These are phyloP conservation scores for Suillus ampliporus DNA, from an alignment of 768 basidiomycete genomes.

Conservation along the genomic window DNA sequence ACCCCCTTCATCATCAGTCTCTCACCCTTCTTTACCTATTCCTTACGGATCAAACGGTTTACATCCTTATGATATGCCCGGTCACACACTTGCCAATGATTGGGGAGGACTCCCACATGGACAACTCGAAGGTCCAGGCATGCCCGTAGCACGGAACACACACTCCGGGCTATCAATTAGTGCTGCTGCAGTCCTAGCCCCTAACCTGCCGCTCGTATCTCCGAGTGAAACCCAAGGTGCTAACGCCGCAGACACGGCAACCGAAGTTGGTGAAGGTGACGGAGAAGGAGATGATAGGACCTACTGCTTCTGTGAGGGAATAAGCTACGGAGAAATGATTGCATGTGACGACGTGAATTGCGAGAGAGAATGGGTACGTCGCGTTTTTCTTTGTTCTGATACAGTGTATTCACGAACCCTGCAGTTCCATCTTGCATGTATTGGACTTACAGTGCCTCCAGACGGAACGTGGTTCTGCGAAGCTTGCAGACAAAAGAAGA, in stretches of 20 bases:
- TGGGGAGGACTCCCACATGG: constrained; percentile 58
- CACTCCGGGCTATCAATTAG: constrained; percentile 29
- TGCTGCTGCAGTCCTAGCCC: constrained; percentile 29
- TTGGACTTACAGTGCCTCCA: constrained; percentile 68
- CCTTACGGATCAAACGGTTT: constrained; percentile 44
- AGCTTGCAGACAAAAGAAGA: constrained; percentile 60
- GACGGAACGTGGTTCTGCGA: constrained; percentile 82
- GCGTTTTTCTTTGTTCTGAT: constrained; percentile 15
- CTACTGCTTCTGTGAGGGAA: constrained; percentile 86
- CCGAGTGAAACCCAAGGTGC: constrained; percentile 40
- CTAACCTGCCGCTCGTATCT: constrained; percentile 29
- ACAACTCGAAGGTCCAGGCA: constrained; percentile 77
- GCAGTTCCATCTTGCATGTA: constrained; percentile 83
- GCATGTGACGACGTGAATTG: constrained; percentile 86
- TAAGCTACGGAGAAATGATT: constrained; percentile 94
- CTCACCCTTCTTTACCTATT: constrained; percentile 61
- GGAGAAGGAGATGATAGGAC: constrained; percentile 65
- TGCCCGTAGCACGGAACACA: constrained; percentile 65
- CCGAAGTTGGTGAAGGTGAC: constrained; percentile 55
- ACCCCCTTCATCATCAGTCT: constrained; percentile 53
- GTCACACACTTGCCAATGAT: constrained; percentile 44
- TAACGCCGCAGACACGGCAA: constrained; percentile 46
- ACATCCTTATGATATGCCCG: constrained; percentile 47
- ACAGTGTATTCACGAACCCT: constrained; percentile 16
- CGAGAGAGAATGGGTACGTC: constrained; percentile 87